Evolutionary conservation across 306 rosid species (phyloP).

Genomic region (Lathyrus tuberosus): DNA sequence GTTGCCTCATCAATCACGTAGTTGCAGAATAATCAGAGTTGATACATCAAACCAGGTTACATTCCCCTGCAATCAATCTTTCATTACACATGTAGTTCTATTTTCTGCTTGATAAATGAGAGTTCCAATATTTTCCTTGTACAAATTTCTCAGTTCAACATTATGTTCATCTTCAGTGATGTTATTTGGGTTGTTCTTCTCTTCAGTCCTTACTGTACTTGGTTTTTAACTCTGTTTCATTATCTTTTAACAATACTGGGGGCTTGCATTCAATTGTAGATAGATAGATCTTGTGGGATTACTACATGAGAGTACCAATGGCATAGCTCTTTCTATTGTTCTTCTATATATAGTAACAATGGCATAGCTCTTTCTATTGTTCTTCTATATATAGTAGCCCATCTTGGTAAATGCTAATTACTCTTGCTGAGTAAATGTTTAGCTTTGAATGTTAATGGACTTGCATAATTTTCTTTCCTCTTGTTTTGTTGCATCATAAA

Average conservation of each 20-base stretch:
- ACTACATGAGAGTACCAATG: background rate
- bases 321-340: background rate
- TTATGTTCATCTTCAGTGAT: background rate
- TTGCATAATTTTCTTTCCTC: slow-evolving; percentile 33
- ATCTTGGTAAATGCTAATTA: slow-evolving; percentile 68
- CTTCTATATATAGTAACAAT: too few species aligned
- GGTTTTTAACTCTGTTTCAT: slow-evolving; percentile 2
- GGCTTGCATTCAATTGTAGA: background rate
- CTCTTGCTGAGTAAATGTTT: slow-evolving; percentile 39
- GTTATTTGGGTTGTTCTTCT: background rate
- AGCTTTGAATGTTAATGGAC: slow-evolving; percentile 69
- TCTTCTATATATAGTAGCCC: slow-evolving; percentile 39
- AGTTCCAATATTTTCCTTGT: background rate
- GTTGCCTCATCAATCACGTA: slow-evolving; percentile 40
- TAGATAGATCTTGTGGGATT: slow-evolving; percentile 3
- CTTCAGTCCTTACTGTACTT: background rate
- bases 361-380: background rate
- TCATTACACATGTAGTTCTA: background rate
- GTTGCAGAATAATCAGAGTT: slow-evolving; percentile 51
- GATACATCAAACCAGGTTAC: slow-evolving; percentile 39
- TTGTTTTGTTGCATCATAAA: slow-evolving; percentile 44
- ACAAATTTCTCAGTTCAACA: background rate
- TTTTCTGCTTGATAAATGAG: slow-evolving; percentile 7
- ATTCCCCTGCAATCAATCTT: background rate
- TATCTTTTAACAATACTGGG: background rate